Evolutionary conservation across 2,329 filamentous ascomycete genomes (phyloP), one percentile per base, ranked within the genome.

Genomic region (Grosmannia penicillata): DNA sequence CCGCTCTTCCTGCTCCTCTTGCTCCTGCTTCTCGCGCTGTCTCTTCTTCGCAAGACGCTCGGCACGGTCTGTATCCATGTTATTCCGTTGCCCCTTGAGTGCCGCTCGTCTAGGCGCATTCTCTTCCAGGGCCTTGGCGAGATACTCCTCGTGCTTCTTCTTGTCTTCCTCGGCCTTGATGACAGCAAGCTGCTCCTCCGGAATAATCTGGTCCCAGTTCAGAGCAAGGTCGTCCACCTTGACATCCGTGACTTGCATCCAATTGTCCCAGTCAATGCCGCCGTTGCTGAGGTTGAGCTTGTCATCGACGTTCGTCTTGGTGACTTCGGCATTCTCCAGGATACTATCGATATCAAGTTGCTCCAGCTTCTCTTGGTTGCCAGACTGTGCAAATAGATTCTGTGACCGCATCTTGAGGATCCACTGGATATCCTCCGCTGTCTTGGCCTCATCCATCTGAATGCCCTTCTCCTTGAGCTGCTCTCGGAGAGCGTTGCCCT

Each of bases 201-300:
- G 93, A 49, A 98, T 96, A 50, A 98, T 98, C 48, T 96, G 82
- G 51, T 98, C 91, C 91, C 91, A 98, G 48, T 93, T 86, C 21
- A 96, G 76, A 47, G 65, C 62, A 35, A 75, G 63, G 36, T 76
- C 71, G 42, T 96, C 83, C 19, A 96, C 82, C 60, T 96, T 96
- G 58, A 96, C 89, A 57, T 98, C 91, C 1, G 91, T 95, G 52
- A 94, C 93, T 53, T 96, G 86, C 63, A 98, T 78, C 58, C 96
- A 98, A 45, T 94, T 93, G 54, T 95, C 89, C 62, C 91, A 76
- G 48, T 76, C 72, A 35, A 76, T 76, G 39, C 72, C 91, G 52
- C 91, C 93, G 52, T 89, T 91, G 42, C 87, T 93, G 31, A 93
- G 82, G 42, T 76, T 76, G 54, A 96, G 85, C 54, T 87, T 85